These are phyloP conservation scores for Colletotrichum tropicicola DNA, from an alignment of 2,329 filamentous ascomycete species.

Conservation along the genomic window DNA sequence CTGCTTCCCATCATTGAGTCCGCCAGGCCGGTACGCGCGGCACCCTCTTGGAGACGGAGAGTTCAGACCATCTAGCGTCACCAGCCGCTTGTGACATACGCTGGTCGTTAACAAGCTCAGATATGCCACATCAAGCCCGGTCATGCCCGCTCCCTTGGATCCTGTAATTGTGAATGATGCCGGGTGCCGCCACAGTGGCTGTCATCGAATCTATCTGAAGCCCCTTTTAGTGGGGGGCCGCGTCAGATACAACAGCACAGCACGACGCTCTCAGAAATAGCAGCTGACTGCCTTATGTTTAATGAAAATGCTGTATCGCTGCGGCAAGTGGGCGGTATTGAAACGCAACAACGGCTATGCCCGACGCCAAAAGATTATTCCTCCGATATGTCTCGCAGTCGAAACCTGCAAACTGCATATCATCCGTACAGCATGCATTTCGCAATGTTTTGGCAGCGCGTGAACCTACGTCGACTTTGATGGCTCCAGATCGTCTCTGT, in stretches of 20 bases:
- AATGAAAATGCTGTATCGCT: neutral
- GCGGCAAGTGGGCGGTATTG: neutral
- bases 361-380: neutral
- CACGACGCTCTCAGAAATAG: neutral
- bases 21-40: neutral
- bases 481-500: no score
- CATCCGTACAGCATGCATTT: neutral
- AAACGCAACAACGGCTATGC: neutral
- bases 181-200: neutral
- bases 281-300: neutral
- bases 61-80: neutral
- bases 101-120: no score
- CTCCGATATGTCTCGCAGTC: no score
- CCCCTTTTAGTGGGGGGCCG: neutral
- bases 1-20: neutral
- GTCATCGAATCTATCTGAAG: conserved; percentile 12
- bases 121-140: neutral
- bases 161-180: neutral
- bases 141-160: neutral
- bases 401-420: neutral
- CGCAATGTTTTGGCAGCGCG: neutral
- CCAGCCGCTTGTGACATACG: neutral
- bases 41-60: neutral
- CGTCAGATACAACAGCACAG: neutral
- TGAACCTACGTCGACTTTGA: no score